phyloP scores from a whole-genome alignment of 2,329 filamentous ascomycete species.

The Dendryphion nanum region DNA sequence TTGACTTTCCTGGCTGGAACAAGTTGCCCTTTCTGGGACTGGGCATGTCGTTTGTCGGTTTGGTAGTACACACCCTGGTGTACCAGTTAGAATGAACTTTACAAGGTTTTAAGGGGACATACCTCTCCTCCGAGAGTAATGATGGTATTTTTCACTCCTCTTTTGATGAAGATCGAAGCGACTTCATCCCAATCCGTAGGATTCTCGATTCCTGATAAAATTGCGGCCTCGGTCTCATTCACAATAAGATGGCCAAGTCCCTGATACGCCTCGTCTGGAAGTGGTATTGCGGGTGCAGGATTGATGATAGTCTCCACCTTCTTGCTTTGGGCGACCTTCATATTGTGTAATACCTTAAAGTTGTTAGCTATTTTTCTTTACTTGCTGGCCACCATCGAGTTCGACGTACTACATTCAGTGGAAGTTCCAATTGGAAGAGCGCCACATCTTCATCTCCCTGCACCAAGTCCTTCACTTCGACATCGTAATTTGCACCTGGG shows the following conservation, averaged over 20 bases:
- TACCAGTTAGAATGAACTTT: constrained; percentile 28
- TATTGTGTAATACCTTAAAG: constrained; percentile 34
- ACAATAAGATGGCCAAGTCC: constrained; percentile 77
- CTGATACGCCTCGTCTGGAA: constrained; percentile 66
- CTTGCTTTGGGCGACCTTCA: constrained; percentile 33
- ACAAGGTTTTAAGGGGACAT: constrained; percentile 3
- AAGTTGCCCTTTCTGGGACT: constrained; percentile 41
- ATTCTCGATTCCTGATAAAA: constrained; percentile 59
- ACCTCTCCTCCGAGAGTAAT: constrained; percentile 82
- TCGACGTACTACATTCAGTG: constrained; percentile 38
- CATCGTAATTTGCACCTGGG: constrained; percentile 48
- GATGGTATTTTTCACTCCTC: constrained; percentile 74
- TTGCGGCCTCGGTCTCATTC: constrained; percentile 85
- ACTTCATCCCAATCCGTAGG: constrained; percentile 34
- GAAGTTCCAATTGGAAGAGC: constrained; percentile 50
- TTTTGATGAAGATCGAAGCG: constrained; percentile 56
- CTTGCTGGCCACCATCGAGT: constrained; percentile 4
- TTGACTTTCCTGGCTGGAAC: constrained; percentile 67
- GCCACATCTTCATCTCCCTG: constrained; percentile 42
- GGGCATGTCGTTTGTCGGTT: constrained; percentile 47
- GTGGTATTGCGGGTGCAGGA: constrained; percentile 67
- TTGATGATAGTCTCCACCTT: constrained; percentile 68
- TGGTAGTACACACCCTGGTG: constrained; percentile 40
- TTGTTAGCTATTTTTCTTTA: background rate
- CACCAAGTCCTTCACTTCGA: constrained; percentile 37